These are phyloP conservation scores for Exserohilum turcica DNA, from an alignment of 2,329 filamentous ascomycete species.

Conservation along the genomic window DNA sequence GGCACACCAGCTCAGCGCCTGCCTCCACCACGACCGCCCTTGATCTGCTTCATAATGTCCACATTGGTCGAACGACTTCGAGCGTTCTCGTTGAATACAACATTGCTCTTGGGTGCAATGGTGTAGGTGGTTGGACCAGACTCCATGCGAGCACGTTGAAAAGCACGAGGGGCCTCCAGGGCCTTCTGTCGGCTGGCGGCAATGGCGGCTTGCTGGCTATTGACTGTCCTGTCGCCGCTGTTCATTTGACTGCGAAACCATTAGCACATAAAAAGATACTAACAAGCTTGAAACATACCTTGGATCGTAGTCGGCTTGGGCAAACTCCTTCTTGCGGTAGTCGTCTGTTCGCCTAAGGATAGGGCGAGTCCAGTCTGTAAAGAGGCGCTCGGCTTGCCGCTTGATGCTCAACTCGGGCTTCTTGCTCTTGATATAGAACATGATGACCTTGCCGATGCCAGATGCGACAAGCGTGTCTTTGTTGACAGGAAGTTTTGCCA, in stretches of 20 bases:
- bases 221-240: slow-evolving; percentile 18
- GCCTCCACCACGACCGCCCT: slow-evolving; percentile 30
- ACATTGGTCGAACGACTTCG: slow-evolving; percentile 33
- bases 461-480: slow-evolving; percentile 89
- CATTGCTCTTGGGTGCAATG: slow-evolving; percentile 65
- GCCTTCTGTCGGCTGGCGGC: slow-evolving; percentile 52
- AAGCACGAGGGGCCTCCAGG: slow-evolving; percentile 58
- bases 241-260: slow-evolving; percentile 19
- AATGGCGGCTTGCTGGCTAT: slow-evolving; percentile 41
- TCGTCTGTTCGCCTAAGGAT: slow-evolving; percentile 93
- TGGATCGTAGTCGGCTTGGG: slow-evolving; percentile 65
- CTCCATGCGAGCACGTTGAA: slow-evolving; percentile 65
- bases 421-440: slow-evolving; percentile 97
- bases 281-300: slow-evolving; percentile 43
- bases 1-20: slow-evolving; percentile 20
- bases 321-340: slow-evolving; percentile 83
- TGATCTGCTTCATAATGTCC: slow-evolving; percentile 42
- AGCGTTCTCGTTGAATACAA: slow-evolving; percentile 41
- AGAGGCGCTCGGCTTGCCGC: slow-evolving; percentile 87
- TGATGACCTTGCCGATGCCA: slow-evolving; percentile 92
- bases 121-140: slow-evolving; percentile 65
- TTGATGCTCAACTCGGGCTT: slow-evolving; percentile 87
- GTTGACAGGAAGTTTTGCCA: slow-evolving; percentile 81
- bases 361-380: slow-evolving; percentile 93
- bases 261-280: slow-evolving; percentile 19